Evolutionary conservation across 495 filamentous ascomycete species (phyloP), one percentile per base, ranked within the genome.

Genomic region (Haplographium delicatum): DNA sequence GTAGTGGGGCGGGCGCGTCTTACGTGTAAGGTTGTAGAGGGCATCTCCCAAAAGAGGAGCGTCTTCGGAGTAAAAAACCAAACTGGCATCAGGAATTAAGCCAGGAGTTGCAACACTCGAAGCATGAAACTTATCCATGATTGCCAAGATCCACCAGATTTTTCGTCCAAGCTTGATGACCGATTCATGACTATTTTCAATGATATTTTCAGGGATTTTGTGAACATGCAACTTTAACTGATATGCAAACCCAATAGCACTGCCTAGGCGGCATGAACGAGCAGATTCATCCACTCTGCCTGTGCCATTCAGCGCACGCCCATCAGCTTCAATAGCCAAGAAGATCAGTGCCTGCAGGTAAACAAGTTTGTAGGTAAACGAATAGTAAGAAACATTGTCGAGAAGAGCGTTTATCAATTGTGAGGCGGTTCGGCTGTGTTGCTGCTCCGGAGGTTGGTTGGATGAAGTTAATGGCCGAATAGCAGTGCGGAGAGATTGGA

Each of bases 51-150:
- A 72, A 8, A 91, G 63, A 40, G 71, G 64, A 57, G 77, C 73
- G 61, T 93, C 80, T 49, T 84, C 83, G 0, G 74, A 76, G 11
- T 78, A 68, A 45, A 84, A 63, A 15, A 85, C 70, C 10, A 85
- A 72, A 53, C 70, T 82, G 23, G 73, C 70, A 47, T 90, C 81
- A 10, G 70, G 72, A 50, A 89, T 78, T 35, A 79, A 63, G 4
- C 75, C 47, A 8, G 80, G 76, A 44, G 62, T 76, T 9, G 79
- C 80, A 1, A 79, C 83, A 57, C 80, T 83, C 33, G 83, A 73
- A 13, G 86, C 80, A 59, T 89, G 80, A 82, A 83, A 91, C 24
- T 86, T 79, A 47, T 88, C 82, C 50, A 95, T 66, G 58, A 86
- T 79, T 39, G 84, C 74, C 46, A 93, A 64, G 1, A 81, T 76